Evolutionary conservation across 306 rosid genomes (phyloP).

Genomic region (Fragaria vesca): DNA sequence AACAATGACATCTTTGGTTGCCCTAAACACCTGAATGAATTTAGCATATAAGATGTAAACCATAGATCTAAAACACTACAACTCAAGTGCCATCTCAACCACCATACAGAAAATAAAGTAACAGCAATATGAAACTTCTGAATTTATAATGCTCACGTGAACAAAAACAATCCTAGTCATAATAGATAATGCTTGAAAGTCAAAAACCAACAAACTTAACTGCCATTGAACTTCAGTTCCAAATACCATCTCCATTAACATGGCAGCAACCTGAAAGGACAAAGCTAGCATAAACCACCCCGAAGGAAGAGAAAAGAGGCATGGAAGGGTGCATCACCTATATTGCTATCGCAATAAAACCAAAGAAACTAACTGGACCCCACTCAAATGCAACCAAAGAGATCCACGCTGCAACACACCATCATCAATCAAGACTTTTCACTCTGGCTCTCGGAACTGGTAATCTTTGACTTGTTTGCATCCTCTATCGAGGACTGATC

Average conservation of each 20-base stretch:
- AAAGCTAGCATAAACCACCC: constrained; percentile 54
- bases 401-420: constrained; percentile 39
- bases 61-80: constrained; percentile 30
- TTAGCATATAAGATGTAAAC: constrained; percentile 17
- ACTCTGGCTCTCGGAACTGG: constrained; percentile 54
- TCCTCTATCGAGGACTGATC: constrained; percentile 67
- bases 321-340: constrained; percentile 45
- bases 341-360: constrained; percentile 51
- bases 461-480: constrained; percentile 50
- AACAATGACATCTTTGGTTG: not conserved
- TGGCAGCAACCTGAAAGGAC: constrained; percentile 86
- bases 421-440: constrained; percentile 51
- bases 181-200: constrained; percentile 48
- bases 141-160: constrained; percentile 31
- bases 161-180: constrained; percentile 44
- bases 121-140: constrained; percentile 29
- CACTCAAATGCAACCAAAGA: constrained; percentile 33
- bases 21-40: not conserved
- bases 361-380: constrained; percentile 44
- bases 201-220: constrained; percentile 91
- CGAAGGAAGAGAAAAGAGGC: constrained; percentile 26
- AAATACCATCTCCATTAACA: constrained; percentile 62
- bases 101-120: constrained; percentile 41
- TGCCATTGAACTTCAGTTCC: constrained; percentile 83
- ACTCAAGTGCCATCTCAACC: constrained; percentile 30